phyloP scores from a whole-genome alignment of 1,284 basidiomycete genomes.

The Caloboletus firmus region DNA sequence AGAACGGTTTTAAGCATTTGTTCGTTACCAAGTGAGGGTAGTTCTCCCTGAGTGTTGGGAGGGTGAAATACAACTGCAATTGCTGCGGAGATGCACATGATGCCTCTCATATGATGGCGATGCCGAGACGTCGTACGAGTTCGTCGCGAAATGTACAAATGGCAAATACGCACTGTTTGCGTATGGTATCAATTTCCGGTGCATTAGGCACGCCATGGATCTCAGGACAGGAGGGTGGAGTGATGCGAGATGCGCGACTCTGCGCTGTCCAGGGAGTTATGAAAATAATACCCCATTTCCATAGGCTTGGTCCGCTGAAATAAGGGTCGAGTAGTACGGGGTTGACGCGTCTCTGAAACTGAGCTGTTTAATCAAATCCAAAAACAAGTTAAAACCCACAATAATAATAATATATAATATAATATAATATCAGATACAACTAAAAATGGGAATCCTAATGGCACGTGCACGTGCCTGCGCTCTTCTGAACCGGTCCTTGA shows the following conservation, averaged over 20 bases:
- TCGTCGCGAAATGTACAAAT: background rate
- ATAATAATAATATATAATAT: too few species aligned
- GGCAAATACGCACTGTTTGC: conserved; percentile 16
- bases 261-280: conserved; percentile 4
- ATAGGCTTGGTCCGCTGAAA: background rate
- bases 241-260: conserved; percentile 5
- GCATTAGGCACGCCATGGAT: conserved; percentile 8
- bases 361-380: background rate
- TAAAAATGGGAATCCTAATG: conserved; percentile 6
- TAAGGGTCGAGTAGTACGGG: conserved; percentile 15
- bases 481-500: too few species aligned
- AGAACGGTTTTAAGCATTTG: conserved; percentile 14
- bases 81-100: conserved; percentile 9
- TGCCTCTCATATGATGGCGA: conserved; percentile 10
- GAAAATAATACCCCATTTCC: conserved; percentile 7
- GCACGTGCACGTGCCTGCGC: conserved; percentile 7
- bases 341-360: conserved; percentile 9
- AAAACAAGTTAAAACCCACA: background rate
- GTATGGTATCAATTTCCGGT: conserved; percentile 29
- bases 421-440: too few species aligned
- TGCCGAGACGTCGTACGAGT: conserved; percentile 1
- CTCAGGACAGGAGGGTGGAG: background rate
- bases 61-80: background rate
- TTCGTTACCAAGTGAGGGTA: conserved; percentile 20
- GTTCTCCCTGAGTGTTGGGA: conserved; percentile 16